Evolutionary conservation across 805 yeast genomes (phyloP), one percentile per base, ranked within the genome.

Genomic region (Nakazawaea laoshanensis): DNA sequence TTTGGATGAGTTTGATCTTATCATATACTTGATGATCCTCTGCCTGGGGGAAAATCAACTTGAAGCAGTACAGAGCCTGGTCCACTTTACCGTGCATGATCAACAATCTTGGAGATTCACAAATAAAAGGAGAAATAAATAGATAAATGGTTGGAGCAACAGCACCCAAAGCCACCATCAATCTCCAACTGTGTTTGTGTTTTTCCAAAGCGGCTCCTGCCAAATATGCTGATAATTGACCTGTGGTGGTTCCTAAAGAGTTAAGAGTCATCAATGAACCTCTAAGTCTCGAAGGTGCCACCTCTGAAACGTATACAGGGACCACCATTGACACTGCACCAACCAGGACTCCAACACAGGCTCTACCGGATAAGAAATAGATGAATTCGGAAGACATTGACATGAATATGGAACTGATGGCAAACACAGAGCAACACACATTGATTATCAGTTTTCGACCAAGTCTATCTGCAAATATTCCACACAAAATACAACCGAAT

Each of bases 281-380:
- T 42, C 70, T 53, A 8, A 49, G 47, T 15, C 45, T 51, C 3
- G 64, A 51, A 2, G 71, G 69, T 3, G 70, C 58, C 18, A 70
- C 55, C 46, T 74, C 81, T 16, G 75, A 64, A 10, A 73, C 55
- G 46, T 67, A 73, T 10, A 71, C 61, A 0, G 80, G 89, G 3
- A 77, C 74, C 25, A 77, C 62, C 44, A 79, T 81, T 0, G 87
- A 70, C 5, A 82, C 78, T 18, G 70, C 68, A 11, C 92, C 92
- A 16, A 82, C 76, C 7, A 81, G 86, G 17, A 77, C 46, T n/a
- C 88, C 88, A 11, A 81, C 69, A 20, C 76, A 50, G 19, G 71
- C 63, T 37, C 89, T 61, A 1, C 89, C 89, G 31, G 60, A 42
- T 21, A 64, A 52, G 36, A 70, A 46, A 40, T 59, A 61, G 36